Evolutionary conservation across 2,329 filamentous ascomycete species (phyloP).

Genomic region (Penicillium paneum): DNA sequence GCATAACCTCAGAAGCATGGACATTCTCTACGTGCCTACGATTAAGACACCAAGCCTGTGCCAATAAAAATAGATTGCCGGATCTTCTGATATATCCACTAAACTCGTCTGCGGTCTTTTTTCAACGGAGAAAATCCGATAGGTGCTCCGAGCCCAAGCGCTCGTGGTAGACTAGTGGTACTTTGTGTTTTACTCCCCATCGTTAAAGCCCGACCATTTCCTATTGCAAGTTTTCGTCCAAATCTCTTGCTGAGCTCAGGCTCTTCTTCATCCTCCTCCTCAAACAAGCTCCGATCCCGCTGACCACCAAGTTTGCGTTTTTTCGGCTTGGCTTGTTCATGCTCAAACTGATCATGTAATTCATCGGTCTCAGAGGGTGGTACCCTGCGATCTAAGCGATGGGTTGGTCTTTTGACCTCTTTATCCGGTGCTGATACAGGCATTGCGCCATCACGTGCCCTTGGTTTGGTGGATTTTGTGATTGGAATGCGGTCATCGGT

Average conservation of each 20-base stretch:
- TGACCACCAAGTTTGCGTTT: slow-evolving; percentile 67
- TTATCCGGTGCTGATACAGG: background rate
- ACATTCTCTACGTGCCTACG: background rate
- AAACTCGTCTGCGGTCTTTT: slow-evolving; percentile 55
- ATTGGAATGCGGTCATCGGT: slow-evolving; percentile 2
- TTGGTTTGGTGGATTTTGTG: slow-evolving; percentile 8
- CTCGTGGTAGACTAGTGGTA: slow-evolving; percentile 6
- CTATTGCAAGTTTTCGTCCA: slow-evolving; percentile 26
- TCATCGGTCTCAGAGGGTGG: slow-evolving; percentile 18
- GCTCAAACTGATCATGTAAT: slow-evolving; percentile 21
- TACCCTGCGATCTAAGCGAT: slow-evolving; percentile 2
- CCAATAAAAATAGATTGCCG: background rate
- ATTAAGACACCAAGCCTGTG: background rate
- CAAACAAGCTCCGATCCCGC: slow-evolving; percentile 65
- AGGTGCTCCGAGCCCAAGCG: slow-evolving; percentile 46
- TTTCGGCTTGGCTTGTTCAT: slow-evolving; percentile 54
- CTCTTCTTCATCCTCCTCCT: slow-evolving; percentile 53
- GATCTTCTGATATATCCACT: background rate
- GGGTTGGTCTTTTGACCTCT: slow-evolving; percentile 5
- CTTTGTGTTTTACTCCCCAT: slow-evolving; percentile 15
- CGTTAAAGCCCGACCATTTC: slow-evolving; percentile 19
- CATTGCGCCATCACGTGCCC: background rate
- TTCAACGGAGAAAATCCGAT: slow-evolving; percentile 70
- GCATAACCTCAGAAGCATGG: background rate
- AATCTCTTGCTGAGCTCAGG: slow-evolving; percentile 21